Percentiles rank a stretch among this genome's conserved stretches.
Conservation (phyloP, 306 rosid genomes). For the Rosa persica region DNA sequence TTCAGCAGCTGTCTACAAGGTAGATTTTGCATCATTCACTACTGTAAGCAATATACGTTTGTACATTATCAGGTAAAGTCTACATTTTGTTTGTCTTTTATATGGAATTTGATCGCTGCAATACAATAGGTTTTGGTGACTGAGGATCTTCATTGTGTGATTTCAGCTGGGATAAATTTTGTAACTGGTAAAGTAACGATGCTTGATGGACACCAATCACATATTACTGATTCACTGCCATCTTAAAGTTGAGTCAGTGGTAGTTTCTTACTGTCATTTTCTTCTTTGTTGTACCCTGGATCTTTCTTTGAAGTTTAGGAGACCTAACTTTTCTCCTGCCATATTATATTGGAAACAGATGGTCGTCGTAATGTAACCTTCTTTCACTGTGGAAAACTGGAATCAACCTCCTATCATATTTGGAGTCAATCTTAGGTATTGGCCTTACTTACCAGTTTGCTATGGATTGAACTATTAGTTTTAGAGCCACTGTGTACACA, state of each 20-base stretch:
- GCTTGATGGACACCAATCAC: neutral
- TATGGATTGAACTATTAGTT: slow-evolving; percentile 13
- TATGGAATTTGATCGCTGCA: neutral
- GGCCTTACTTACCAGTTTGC: slow-evolving; percentile 14
- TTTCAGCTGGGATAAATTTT: neutral
- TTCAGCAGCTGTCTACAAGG: neutral
- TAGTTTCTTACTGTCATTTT: neutral
- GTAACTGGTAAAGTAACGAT: neutral
- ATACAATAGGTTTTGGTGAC: slow-evolving; percentile 8
- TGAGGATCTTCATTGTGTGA: neutral
- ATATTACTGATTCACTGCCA: neutral
- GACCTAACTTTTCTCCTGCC: neutral
- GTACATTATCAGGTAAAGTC: neutral
- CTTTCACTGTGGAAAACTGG: slow-evolving; percentile 1
- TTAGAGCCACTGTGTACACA: neutral
- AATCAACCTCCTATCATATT: neutral
- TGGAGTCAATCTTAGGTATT: slow-evolving; percentile 9
- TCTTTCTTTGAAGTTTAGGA: neutral
- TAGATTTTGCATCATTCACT: neutral
- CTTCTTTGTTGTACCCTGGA: neutral
- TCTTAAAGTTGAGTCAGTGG: slow-evolving; percentile 1
- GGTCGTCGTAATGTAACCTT: neutral
- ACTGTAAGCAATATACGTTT: neutral
- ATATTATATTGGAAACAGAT: slow-evolving; percentile 5
- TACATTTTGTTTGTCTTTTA: neutral